Conservation (phyloP, 1,284 basidiomycete species). For the Hypsizygus ulmarius region DNA sequence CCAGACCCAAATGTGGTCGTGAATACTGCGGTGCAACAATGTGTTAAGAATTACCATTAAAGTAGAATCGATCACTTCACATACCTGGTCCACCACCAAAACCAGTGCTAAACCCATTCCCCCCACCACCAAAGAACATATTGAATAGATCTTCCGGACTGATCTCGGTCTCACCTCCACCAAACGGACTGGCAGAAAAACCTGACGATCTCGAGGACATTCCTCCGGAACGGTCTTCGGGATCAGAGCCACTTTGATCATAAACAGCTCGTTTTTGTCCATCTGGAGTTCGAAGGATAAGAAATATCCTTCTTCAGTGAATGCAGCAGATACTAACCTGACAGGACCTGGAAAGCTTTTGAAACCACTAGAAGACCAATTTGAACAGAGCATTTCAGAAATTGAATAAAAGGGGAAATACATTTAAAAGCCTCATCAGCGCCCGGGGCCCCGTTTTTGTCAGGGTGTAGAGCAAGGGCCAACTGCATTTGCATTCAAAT, state of each 20-base stretch:
- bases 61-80: constrained; percentile 14
- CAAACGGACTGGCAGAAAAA: constrained; percentile 51
- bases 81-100: constrained; percentile 56
- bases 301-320: constrained; percentile 4
- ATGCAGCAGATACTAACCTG: constrained; percentile 44
- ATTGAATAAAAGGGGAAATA: constrained; percentile 30
- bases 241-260: constrained; percentile 85
- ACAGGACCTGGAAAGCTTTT: constrained; percentile 95
- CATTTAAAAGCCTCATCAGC: constrained; percentile 99
- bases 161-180: constrained; percentile 74
- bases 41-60: constrained; percentile 1
- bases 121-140: constrained; percentile 93
- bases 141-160: constrained; percentile 97
- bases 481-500: constrained; percentile 48
- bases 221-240: constrained; percentile 75
- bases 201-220: constrained; percentile 55
- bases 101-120: constrained; percentile 46
- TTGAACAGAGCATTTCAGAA: constrained; percentile 12
- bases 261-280: constrained; percentile 88
- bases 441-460: constrained; percentile 97
- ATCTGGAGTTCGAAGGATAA: constrained; percentile 45
- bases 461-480: constrained; percentile 91
- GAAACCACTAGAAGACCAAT: constrained; percentile 76
- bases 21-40: constrained; percentile 49
- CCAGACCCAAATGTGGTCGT: constrained; percentile 73